A percentile compares a stretch with the other conserved stretches of the same genome.
Conservation (phyloP, 2,329 filamentous ascomycete species). For the Pleomassaria siparia region DNA sequence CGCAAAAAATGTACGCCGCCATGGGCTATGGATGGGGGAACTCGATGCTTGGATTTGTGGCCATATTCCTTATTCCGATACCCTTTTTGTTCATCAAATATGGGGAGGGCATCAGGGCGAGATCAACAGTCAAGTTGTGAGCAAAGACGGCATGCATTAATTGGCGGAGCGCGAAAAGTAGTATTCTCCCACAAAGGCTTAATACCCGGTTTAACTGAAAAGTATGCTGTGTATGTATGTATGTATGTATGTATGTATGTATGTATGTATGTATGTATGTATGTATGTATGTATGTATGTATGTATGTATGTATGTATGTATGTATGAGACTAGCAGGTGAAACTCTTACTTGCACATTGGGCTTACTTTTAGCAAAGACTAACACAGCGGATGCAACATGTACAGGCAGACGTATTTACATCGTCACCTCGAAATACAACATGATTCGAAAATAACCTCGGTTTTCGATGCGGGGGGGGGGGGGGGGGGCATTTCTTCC, state of each 20-base stretch:
- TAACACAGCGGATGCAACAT: background rate
- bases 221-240: too few relatives aligned
- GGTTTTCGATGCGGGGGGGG: too few relatives aligned
- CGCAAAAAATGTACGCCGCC: slow-evolving; percentile 40
- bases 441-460: slow-evolving; percentile 6
- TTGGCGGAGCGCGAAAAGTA: background rate
- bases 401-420: background rate
- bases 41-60: slow-evolving; percentile 40
- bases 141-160: background rate
- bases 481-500: background rate
- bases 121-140: slow-evolving; percentile 32
- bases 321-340: too few relatives aligned
- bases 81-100: slow-evolving; percentile 41
- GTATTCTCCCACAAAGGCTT: too few relatives aligned
- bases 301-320: too few relatives aligned
- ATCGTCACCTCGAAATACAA: too few relatives aligned
- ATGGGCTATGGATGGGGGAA: slow-evolving; percentile 47
- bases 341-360: too few relatives aligned
- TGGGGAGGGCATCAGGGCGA: slow-evolving; percentile 32
- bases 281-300: too few relatives aligned
- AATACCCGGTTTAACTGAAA: too few relatives aligned
- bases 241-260: too few relatives aligned
- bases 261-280: too few relatives aligned
- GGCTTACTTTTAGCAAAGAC: too few relatives aligned
- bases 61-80: slow-evolving; percentile 32